Evolutionary conservation across 2,329 filamentous ascomycete genomes (phyloP).

Genomic region (Botryotinia convoluta): DNA sequence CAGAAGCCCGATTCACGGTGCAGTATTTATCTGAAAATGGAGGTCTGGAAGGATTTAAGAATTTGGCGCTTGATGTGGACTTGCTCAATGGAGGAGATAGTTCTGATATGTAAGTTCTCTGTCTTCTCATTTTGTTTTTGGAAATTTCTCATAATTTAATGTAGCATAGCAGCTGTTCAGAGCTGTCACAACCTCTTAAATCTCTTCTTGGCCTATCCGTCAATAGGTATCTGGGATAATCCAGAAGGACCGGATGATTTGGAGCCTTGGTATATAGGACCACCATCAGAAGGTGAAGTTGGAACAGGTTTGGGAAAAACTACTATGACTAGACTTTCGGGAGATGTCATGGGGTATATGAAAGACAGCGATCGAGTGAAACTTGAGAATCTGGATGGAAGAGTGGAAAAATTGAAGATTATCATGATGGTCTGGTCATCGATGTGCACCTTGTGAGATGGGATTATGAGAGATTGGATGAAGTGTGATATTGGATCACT

Average conservation of each 20-base stretch:
- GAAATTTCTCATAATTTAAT: not conserved
- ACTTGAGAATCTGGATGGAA: not conserved
- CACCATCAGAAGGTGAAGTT: not conserved
- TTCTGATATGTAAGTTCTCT: not conserved
- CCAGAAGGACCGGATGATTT: not conserved
- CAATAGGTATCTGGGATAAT: not conserved
- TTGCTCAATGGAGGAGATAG: not conserved
- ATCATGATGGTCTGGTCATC: not conserved
- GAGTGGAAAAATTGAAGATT: not conserved
- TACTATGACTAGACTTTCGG: not conserved
- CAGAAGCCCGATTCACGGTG: not conserved
- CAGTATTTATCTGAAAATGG: not conserved
- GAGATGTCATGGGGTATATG: not conserved
- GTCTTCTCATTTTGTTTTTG: not conserved
- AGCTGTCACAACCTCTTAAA: not conserved
- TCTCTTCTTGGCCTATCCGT: not conserved
- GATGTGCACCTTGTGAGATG: not conserved
- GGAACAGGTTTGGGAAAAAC: not conserved
- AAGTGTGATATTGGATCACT: not conserved
- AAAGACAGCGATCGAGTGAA: not conserved
- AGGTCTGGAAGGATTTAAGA: not conserved
- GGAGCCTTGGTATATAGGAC: not conserved
- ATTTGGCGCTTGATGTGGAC: not conserved
- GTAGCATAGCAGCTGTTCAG: not conserved
- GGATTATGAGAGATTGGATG: not conserved